Evolutionary conservation across 805 yeast genomes (phyloP).

Genomic region (Cyberlindnera mrakii): DNA sequence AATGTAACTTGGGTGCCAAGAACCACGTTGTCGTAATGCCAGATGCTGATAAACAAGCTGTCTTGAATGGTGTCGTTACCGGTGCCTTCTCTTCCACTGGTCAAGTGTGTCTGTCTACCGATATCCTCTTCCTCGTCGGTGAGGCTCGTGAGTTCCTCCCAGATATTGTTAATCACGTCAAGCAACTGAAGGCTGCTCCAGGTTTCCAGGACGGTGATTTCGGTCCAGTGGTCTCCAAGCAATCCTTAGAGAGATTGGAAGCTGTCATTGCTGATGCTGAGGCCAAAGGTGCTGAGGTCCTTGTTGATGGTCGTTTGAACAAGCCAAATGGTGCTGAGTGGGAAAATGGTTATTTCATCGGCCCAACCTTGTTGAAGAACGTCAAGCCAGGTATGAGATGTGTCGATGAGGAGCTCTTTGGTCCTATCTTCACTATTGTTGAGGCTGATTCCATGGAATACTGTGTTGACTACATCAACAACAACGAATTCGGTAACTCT

Average conservation of each 20-base stretch:
- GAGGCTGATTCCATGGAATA: slow-evolving; percentile 62
- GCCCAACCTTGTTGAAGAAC: slow-evolving; percentile 58
- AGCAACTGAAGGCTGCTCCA: slow-evolving; percentile 50
- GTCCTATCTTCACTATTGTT: slow-evolving; percentile 64
- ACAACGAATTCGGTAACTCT: slow-evolving; percentile 62
- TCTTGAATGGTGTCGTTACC: slow-evolving; percentile 60
- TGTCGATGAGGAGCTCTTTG: slow-evolving; percentile 71
- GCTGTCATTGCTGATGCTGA: slow-evolving; percentile 53
- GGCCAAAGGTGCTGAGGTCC: slow-evolving; percentile 54
- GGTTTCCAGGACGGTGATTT: slow-evolving; percentile 63
- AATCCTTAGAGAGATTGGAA: slow-evolving; percentile 46
- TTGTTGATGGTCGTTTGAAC: slow-evolving; percentile 54
- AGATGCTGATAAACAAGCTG: slow-evolving; percentile 60
- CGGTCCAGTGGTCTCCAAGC: slow-evolving; percentile 69
- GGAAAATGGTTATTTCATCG: slow-evolving; percentile 65
- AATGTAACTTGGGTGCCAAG: slow-evolving; percentile 75
- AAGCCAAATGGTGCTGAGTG: slow-evolving; percentile 27
- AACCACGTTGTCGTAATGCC: slow-evolving; percentile 71
- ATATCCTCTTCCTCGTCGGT: slow-evolving; percentile 69
- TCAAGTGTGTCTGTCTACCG: slow-evolving; percentile 77
- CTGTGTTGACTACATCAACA: slow-evolving; percentile 58
- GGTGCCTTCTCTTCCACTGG: slow-evolving; percentile 86
- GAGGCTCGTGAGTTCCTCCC: slow-evolving; percentile 52
- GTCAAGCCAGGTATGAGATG: slow-evolving; percentile 66
- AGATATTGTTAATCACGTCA: slow-evolving; percentile 54